phyloP scores from a whole-genome alignment of 2,329 filamentous ascomycete genomes.

The Tolypocladium cylindrosporum region DNA sequence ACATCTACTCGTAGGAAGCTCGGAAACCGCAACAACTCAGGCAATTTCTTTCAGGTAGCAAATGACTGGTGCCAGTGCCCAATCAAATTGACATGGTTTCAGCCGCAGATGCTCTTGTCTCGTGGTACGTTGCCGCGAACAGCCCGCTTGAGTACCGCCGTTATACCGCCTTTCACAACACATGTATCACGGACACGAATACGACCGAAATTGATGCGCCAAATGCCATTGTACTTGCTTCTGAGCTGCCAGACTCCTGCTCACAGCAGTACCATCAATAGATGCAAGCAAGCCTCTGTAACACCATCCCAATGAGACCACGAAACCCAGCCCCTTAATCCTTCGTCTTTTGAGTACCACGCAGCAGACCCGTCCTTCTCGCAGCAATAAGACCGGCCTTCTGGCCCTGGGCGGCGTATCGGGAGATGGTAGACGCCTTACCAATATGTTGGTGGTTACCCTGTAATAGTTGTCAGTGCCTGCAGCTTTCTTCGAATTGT shows the following conservation, averaged over 20 bases:
- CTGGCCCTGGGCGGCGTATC: slow-evolving; percentile 96
- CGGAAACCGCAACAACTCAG: neutral
- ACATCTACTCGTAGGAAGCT: neutral
- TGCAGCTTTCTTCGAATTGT: slow-evolving; percentile 1
- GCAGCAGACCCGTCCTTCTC: slow-evolving; percentile 98
- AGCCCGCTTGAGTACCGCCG: neutral
- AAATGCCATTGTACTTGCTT: slow-evolving; percentile 40
- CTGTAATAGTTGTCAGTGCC: slow-evolving; percentile 38
- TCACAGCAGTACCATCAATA: slow-evolving; percentile 40
- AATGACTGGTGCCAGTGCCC: neutral
- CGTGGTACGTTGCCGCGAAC: neutral
- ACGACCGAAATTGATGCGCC: slow-evolving; percentile 30
- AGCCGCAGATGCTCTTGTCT: neutral
- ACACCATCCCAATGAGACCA: slow-evolving; percentile 56
- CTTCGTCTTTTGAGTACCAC: slow-evolving; percentile 99
- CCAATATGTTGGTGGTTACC: slow-evolving; percentile 99
- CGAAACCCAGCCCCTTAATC: slow-evolving; percentile 57
- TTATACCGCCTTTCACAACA: too few relatives aligned
- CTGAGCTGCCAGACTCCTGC: slow-evolving; percentile 37
- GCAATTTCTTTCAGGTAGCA: neutral
- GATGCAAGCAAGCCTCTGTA: slow-evolving; percentile 52
- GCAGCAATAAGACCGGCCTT: slow-evolving; percentile 99
- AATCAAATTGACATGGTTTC: neutral
- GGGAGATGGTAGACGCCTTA: slow-evolving; percentile 99
- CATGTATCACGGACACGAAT: slow-evolving; percentile 4